Evolutionary conservation across 179 eudicot species (phyloP).

Genomic region (Patellifolia procumbens): DNA sequence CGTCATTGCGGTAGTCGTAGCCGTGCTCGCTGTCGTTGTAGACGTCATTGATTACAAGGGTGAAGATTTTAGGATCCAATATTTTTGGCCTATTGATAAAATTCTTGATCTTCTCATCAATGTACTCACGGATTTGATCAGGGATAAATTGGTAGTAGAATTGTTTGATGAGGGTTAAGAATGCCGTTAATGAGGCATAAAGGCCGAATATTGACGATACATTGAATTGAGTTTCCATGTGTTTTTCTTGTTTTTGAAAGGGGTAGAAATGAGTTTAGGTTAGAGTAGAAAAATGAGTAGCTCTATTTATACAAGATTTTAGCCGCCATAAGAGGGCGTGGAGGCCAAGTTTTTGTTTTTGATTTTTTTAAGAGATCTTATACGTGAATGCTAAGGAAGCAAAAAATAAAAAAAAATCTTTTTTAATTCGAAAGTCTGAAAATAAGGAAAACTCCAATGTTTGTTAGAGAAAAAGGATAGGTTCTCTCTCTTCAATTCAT

Average conservation of each 20-base stretch:
- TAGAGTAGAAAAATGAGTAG: background rate
- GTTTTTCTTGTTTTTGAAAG: background rate
- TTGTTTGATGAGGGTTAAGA: conserved; percentile 32
- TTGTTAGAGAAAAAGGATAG: no score
- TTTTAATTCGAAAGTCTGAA: no score
- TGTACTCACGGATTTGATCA: conserved; percentile 22
- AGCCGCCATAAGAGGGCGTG: background rate
- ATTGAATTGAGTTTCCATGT: conserved; percentile 15
- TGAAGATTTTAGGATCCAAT: conserved; percentile 6
- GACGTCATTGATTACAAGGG: conserved; percentile 33
- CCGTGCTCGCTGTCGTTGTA: conserved; percentile 17
- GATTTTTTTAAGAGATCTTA: no score
- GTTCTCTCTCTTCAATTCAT: no score
- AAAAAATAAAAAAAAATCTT: no score
- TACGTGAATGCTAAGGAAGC: no score
- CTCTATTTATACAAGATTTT: background rate
- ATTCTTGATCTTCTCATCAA: conserved; percentile 1
- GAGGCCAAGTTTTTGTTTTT: no score
- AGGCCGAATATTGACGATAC: conserved; percentile 34
- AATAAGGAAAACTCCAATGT: no score
- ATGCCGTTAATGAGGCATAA: conserved; percentile 44
- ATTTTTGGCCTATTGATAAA: background rate
- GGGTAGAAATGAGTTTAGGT: background rate
- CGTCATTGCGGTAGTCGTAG: conserved; percentile 19
- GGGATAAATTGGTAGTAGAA: conserved; percentile 42